Evolutionary conservation across 768 basidiomycete species (phyloP), one percentile per base, ranked within the genome.

Genomic region (Trametes cingulata): DNA sequence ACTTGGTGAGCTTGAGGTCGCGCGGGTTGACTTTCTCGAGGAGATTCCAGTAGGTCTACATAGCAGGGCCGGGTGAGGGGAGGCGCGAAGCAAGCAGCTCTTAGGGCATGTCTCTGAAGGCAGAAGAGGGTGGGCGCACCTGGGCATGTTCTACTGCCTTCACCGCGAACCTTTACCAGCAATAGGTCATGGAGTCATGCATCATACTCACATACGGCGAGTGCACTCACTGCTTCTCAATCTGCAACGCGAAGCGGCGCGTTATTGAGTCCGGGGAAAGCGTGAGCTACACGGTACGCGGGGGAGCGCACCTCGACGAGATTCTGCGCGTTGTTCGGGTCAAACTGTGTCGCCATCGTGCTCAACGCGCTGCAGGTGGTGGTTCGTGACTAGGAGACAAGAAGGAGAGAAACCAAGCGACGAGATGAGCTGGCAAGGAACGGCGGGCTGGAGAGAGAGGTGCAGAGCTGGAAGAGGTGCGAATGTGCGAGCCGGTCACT

Each of bases 71-170:
- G n/a, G n/a, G n/a, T n/a, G n/a, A n/a, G n/a, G n/a, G n/a, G n/a
- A n/a, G n/a, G n/a, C n/a, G n/a, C 2, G 37, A 14, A 20, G 47
- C 5, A 14, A 7, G 50, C 22, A 7, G 20, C 25, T 46, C 42
- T 25, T 35, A 19, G 17, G 27, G 15, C 35, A 35, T 12, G 20
- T 37, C 40, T 7, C 25, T 19, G 25, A n/a, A 6, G 6, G 40
- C 14, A 9, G 24, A 45, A 47, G 52, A 22, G 58, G 49, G 36
- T 49, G 46, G 54, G n/a, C 46, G 47, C 52, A 92, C 94, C 81
- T 96, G 93, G 45, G 95, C 93, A 65, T 98, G 94, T 72, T 99
- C 95, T 52, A 98, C 95, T 13, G 94, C 93, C 73, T 89, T 93
- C 56, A 99, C 96, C 24, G 93, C 93, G 71, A 95, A 94, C 69